Conservation (phyloP, 1,284 basidiomycete species). For the Sparassis latifolia region DNA sequence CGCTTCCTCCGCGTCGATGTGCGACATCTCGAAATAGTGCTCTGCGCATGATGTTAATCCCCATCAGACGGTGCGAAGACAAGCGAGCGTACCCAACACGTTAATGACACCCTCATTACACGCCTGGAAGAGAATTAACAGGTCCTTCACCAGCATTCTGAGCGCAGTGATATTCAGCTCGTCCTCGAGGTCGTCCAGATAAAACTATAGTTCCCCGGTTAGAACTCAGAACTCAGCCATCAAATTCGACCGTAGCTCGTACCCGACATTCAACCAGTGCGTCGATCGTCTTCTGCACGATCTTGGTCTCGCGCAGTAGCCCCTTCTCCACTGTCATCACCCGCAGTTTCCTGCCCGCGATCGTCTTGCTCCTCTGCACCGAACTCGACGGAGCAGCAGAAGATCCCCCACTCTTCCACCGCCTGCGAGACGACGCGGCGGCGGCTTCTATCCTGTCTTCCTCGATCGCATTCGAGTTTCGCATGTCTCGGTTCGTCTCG, state of each 20-base stretch:
- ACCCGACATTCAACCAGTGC: conserved; percentile 84
- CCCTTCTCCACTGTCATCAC: conserved; percentile 96
- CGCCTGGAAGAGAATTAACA: conserved; percentile 92
- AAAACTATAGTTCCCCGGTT: conserved; percentile 56
- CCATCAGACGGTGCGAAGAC: neutral
- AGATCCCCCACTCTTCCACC: conserved; percentile 17
- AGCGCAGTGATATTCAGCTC: conserved; percentile 87
- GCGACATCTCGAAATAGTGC: conserved; percentile 99
- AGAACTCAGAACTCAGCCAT: neutral
- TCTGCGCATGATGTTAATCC: conserved; percentile 42
- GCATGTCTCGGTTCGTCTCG: conserved; percentile 80
- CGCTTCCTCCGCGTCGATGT: conserved; percentile 82
- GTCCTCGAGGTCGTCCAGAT: conserved; percentile 89
- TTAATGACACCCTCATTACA: conserved; percentile 99
- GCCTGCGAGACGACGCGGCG: conserved; percentile 2
- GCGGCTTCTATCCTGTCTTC: conserved; percentile 34
- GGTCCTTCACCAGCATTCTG: conserved; percentile 95
- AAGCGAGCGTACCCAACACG: conserved; percentile 60
- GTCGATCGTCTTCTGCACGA: conserved; percentile 87
- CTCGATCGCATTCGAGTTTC: conserved; percentile 56
- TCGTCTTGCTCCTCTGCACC: conserved; percentile 64
- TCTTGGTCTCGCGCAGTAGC: conserved; percentile 85
- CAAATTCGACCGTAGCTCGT: conserved; percentile 20
- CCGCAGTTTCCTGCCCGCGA: conserved; percentile 79
- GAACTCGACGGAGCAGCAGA: conserved; percentile 11